Evolutionary conservation across 1,284 basidiomycete species (phyloP), one percentile per base, ranked within the genome.

Genomic region (Meripilus lineatus): DNA sequence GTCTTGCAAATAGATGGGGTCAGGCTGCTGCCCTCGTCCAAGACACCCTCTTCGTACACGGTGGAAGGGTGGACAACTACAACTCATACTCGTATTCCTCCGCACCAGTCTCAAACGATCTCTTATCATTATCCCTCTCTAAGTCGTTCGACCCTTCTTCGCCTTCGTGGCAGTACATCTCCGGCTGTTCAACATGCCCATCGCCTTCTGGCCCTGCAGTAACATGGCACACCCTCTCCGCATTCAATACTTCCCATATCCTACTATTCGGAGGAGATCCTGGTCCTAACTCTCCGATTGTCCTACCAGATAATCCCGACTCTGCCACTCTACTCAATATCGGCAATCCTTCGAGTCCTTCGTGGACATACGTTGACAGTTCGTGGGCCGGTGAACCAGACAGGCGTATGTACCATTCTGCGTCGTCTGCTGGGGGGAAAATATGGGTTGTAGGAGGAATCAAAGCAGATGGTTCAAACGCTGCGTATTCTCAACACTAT

Each of bases 1-100:
- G n/a, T n/a, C n/a, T n/a, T n/a, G n/a, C n/a, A n/a, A 8, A 24
- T 28, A 93, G 90, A 70, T 93, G 90, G 90, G 90, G 84, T 28
- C 87, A 89, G 50, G 85, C 87, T 8, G 66, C 69, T 1, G 72
- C 79, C 18, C 58, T 84, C 36, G 64, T 89, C 18, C 70, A 79
- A 50, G 74, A 79, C 46, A 70, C 72, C 5, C 68, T 93, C 32
- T 79, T 81, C 59, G 65, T 92, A 32, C 81, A 87, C 47, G 90
- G 90, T 22, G 90, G 90, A 45, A 82, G 89, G 58, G 81, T 77
- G 21, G 87, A 91, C 61, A 68, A 74, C 15, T 78, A 66, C 60
- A 82, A 84, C 56, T 59, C 70, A 7, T 87, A 73, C 58, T 77
- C 80, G 2, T 93, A 93, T 63, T 75, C 74, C 25, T 76, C 81